Conservation (phyloP, 169 alveolate species). For the Ichthyophthirius multifiliis region DNA sequence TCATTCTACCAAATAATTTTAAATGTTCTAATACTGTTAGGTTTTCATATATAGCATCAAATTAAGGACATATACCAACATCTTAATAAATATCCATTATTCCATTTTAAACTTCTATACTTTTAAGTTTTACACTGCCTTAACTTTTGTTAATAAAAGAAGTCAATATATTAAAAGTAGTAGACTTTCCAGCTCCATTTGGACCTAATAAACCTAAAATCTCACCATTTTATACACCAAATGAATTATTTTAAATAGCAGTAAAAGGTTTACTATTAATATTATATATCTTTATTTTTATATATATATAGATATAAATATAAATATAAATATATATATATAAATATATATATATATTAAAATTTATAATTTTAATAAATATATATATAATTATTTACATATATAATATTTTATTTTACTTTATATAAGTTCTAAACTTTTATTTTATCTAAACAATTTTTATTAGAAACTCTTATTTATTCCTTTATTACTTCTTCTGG, state of each 20-base stretch:
- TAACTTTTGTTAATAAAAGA: slow-evolving; percentile 39
- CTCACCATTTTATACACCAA: slow-evolving; percentile 52
- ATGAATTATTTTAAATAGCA: slow-evolving; percentile 58
- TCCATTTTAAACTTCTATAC: slow-evolving; percentile 49
- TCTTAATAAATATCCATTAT: slow-evolving; percentile 22
- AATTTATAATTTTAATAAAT: too few species aligned
- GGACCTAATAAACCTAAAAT: slow-evolving; percentile 61
- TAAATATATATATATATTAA: too few species aligned
- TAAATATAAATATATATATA: too few species aligned
- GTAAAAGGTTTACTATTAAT: background rate
- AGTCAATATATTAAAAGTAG: slow-evolving; percentile 57
- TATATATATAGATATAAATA: too few species aligned
- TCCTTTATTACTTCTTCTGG: background rate
- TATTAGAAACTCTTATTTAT: background rate
- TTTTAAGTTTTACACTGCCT: slow-evolving; percentile 52
- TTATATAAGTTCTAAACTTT: background rate
- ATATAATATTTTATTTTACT: too few species aligned
- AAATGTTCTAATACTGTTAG: slow-evolving; percentile 67
- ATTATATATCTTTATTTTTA: background rate
- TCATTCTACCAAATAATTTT: slow-evolving; percentile 64
- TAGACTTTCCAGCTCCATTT: slow-evolving; percentile 74
- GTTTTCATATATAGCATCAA: slow-evolving; percentile 60
- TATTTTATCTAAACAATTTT: background rate
- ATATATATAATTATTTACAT: too few species aligned
- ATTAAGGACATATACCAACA: slow-evolving; percentile 74